Percentiles rank a stretch among this genome's conserved stretches.
Evolutionary conservation across 257 asterid genomes (phyloP).

Genomic region (Capsicum chinense): DNA sequence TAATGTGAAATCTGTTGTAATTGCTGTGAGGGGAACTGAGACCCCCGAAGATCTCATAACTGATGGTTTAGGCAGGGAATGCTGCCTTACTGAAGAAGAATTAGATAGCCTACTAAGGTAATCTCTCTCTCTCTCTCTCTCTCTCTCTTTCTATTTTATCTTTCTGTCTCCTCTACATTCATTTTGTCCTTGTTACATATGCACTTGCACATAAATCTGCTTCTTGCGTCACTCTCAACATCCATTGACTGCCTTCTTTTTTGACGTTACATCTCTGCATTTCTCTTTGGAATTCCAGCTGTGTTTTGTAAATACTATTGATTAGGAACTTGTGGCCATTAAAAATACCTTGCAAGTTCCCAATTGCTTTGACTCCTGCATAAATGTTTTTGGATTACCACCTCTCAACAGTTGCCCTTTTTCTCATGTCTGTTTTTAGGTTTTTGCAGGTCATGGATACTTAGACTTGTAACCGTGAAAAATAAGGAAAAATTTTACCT

Average conservation of each 20-base stretch:
- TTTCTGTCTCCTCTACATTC: background rate
- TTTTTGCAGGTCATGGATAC: too few relatives aligned
- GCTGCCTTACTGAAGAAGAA: conserved; percentile 38
- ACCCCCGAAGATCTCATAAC: conserved; percentile 49
- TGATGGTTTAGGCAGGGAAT: conserved; percentile 42
- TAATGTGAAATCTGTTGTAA: conserved; percentile 39
- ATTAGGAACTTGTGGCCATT: conserved; percentile 3
- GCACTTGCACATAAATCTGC: background rate
- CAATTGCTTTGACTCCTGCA: background rate
- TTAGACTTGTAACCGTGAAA: background rate
- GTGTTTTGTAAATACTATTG: background rate
- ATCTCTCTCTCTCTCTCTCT: background rate
- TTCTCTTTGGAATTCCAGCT: background rate
- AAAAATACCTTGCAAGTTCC: conserved; percentile 12
- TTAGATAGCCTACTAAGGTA: conserved; percentile 39
- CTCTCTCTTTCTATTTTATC: background rate
- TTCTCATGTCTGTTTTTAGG: background rate
- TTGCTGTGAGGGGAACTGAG: conserved; percentile 48
- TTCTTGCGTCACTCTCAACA: background rate
- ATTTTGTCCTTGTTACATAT: background rate
- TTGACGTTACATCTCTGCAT: background rate
- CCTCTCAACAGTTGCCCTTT: background rate
- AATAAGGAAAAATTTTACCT: background rate
- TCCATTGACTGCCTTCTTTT: conserved; percentile 15
- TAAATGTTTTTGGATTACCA: background rate